These are phyloP conservation scores for Gentiana dahurica DNA, from an alignment of 257 asterid species.

Conservation along the genomic window DNA sequence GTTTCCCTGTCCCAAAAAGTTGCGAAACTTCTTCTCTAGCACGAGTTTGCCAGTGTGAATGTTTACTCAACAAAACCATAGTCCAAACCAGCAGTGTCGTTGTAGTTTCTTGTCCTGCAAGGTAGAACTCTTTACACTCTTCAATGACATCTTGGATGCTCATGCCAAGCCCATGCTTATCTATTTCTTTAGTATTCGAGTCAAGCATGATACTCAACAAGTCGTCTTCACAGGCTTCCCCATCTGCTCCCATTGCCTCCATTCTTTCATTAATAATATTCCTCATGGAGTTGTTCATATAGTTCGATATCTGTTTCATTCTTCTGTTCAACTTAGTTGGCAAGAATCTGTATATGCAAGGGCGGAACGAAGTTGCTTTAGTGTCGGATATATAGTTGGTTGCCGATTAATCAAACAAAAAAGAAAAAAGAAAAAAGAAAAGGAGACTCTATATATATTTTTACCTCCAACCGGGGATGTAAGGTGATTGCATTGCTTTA, in stretches of 20 bases:
- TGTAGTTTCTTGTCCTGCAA: conserved; percentile 18
- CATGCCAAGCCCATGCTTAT: conserved; percentile 12
- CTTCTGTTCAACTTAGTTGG: conserved; percentile 8
- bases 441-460: too few species aligned
- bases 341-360: conserved; percentile 1
- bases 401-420: too few species aligned
- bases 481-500: neutral
- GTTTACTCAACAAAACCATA: conserved; percentile 9
- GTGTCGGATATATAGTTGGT: too few species aligned
- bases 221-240: conserved; percentile 8
- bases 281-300: neutral
- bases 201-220: conserved; percentile 15
- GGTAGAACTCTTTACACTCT: conserved; percentile 14
- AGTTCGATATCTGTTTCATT: conserved; percentile 8
- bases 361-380: too few species aligned
- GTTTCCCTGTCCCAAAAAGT: conserved; percentile 6
- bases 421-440: too few species aligned
- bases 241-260: conserved; percentile 8
- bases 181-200: conserved; percentile 12
- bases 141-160: conserved; percentile 11
- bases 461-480: too few species aligned
- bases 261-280: conserved; percentile 6
- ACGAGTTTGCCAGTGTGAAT: conserved; percentile 13
- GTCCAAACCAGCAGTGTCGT: conserved; percentile 17
- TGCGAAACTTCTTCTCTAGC: conserved; percentile 16